phyloP scores from a whole-genome alignment of 768 basidiomycete species.

The Lactarius trivialis region DNA sequence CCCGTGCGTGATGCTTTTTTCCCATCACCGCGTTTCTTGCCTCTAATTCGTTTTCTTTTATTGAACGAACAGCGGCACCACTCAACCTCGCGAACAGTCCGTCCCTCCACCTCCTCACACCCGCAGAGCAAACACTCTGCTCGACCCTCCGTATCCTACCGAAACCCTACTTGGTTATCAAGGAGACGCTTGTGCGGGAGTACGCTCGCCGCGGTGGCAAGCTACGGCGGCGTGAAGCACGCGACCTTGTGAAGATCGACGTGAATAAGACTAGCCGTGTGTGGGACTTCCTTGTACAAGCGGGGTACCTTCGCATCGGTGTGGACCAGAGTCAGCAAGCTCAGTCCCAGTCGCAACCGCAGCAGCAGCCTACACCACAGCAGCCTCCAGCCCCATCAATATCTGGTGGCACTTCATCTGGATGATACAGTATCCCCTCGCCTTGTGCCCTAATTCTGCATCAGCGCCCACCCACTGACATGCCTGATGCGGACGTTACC shows the following conservation, averaged over 20 bases:
- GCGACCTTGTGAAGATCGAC: constrained; percentile 87
- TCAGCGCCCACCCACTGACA: not conserved
- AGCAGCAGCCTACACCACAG: constrained; percentile 8
- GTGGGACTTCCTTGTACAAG: constrained; percentile 88
- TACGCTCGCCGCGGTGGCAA: constrained; percentile 86
- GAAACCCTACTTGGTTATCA: constrained; percentile 92
- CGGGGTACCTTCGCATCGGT: constrained; percentile 69
- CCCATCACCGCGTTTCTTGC: not conserved
- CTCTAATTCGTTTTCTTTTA: not conserved
- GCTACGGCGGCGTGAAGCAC: constrained; percentile 79
- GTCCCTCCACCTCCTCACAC: constrained; percentile 82
- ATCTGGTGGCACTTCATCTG: constrained; percentile 15
- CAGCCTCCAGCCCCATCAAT: constrained; percentile 7
- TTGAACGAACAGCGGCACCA: constrained; percentile 43
- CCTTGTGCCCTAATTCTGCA: not conserved
- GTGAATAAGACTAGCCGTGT: constrained; percentile 88
- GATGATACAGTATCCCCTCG: constrained; percentile 2
- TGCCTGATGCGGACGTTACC: not conserved
- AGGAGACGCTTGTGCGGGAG: constrained; percentile 90
- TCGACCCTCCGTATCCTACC: constrained; percentile 87
- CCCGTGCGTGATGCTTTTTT: constrained; percentile 31
- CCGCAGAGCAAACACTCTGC: constrained; percentile 83
- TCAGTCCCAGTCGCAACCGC: constrained; percentile 1
- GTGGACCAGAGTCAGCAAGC: constrained; percentile 17
- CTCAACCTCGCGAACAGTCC: constrained; percentile 89